Base-by-base conservation (phyloP, 2,329 filamentous ascomycete species). In the Ceratocystis cacaofunesta region DNA sequence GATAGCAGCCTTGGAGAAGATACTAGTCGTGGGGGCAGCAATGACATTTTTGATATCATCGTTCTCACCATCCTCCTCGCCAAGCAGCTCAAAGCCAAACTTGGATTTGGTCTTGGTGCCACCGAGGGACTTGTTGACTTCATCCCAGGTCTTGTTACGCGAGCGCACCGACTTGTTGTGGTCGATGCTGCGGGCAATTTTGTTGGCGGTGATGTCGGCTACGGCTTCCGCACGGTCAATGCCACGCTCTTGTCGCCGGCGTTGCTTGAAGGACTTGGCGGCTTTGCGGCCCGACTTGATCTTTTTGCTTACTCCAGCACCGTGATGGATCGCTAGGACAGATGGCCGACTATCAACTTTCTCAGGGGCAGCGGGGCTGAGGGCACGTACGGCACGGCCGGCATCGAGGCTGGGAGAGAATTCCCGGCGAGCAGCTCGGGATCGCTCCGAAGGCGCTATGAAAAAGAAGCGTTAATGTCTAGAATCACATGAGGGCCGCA, bases 231-330 rank as follows among this genome's bases (percentile, higher is more conserved):
- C 84, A 70, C 80, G 80, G 72, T 85, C 83, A 68, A 82, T 75
- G 62, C 76, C 80, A 71, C 78, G 81, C 70, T 85, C 82, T 55
- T 83, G 79, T 58, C 84, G 78, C 69, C 76, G 77, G 25, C 79
- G 77, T 2, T 82, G 82, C 72, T 78, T 82, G 69, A 78, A 74
- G 70, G 82, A 85, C 72, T 83, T 70, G 6, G 78, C 75, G n/a
- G 75, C 70, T 71, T 83, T 83, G 70, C 82, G 78, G 65, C 77
- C 77, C 68, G 77, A 76, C 73, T 84, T 88, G 68, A 77, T 71
- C 75, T 87, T 89, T 74, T 89, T 90, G 65, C 77, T 76, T 8
- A 92, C 80, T 36, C 89, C 89, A 19, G 85, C 81, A 1, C 78
- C 76, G 72, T 85, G 82, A 69, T 88, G 86, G 17, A 86, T 83